Conservation (phyloP, 108 stramenopile genomes). For the Chaetoceros muelleri region DNA sequence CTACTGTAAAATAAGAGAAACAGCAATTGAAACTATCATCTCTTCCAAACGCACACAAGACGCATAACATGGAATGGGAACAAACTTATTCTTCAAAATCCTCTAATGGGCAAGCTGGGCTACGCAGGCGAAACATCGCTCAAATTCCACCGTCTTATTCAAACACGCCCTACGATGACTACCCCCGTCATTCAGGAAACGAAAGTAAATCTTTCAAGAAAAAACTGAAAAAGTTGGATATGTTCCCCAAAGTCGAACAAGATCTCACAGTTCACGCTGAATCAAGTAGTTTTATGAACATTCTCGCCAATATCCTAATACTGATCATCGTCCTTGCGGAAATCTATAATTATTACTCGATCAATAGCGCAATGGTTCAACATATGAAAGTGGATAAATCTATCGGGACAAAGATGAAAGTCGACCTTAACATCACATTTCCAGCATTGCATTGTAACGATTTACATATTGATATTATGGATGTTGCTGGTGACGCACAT, state of each 20-base stretch:
- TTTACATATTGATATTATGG: slow-evolving; percentile 95
- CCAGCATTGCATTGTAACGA: slow-evolving; percentile 88
- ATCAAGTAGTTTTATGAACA: slow-evolving; percentile 38
- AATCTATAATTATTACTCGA: slow-evolving; percentile 24
- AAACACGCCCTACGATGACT: too few relatives aligned
- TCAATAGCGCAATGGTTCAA: slow-evolving; percentile 39
- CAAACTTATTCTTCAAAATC: too few relatives aligned
- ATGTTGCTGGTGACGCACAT: slow-evolving; percentile 97
- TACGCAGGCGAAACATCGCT: too few relatives aligned
- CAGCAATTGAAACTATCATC: too few relatives aligned
- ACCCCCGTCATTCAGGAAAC: too few relatives aligned
- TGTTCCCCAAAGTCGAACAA: slow-evolving; percentile 72
- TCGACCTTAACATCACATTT: slow-evolving; percentile 95
- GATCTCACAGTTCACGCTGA: slow-evolving; percentile 71
- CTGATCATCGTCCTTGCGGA: slow-evolving; percentile 49
- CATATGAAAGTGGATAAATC: slow-evolving; percentile 68
- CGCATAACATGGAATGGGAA: too few relatives aligned
- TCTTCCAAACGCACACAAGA: too few relatives aligned
- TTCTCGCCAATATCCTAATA: slow-evolving; percentile 45
- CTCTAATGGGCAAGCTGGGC: too few relatives aligned
- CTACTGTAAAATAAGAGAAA: too few relatives aligned
- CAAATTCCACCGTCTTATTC: too few relatives aligned
- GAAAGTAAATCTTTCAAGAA: neutral
- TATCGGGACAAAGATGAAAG: slow-evolving; percentile 78
- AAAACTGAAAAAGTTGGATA: slow-evolving; percentile 47